Conservation (phyloP, 805 yeast species). For the Kodamaea kaohsiungensis region DNA sequence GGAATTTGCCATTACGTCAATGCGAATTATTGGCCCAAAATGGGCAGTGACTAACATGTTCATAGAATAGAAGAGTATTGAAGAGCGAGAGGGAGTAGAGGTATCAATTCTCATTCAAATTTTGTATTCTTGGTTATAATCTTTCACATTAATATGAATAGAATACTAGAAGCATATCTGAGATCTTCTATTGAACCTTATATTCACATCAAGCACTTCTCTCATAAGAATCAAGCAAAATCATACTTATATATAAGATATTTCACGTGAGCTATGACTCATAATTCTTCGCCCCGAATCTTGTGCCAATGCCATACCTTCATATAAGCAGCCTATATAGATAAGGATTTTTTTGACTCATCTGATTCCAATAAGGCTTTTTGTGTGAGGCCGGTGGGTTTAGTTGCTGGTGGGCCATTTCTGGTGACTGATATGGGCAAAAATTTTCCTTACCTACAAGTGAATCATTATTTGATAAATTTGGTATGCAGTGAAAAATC, state of each 20-base stretch:
- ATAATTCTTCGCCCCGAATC: not conserved
- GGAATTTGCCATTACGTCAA: not conserved
- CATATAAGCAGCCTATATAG: not conserved
- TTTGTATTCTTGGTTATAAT: too few relatives aligned
- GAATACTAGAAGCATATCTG: too few relatives aligned
- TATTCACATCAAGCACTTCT: too few relatives aligned
- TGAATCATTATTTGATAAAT: not conserved
- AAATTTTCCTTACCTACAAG: not conserved
- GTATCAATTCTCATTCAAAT: too few relatives aligned
- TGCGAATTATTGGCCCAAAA: not conserved
- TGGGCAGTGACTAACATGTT: too few relatives aligned
- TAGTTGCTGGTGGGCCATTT: not conserved
- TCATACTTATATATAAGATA: too few relatives aligned
- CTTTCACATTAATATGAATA: too few relatives aligned
- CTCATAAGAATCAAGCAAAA: too few relatives aligned
- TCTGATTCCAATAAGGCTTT: not conserved
- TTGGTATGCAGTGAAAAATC: not conserved
- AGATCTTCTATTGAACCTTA: too few relatives aligned
- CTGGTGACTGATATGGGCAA: not conserved
- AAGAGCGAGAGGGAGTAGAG: too few relatives aligned
- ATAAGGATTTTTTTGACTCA: not conserved
- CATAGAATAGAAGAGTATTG: too few relatives aligned
- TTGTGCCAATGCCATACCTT: not conserved
- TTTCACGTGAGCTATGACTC: not conserved
- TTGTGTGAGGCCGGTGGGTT: not conserved